Evolutionary conservation across 257 asterid species (phyloP).

Genomic region (Jacaranda copaia): DNA sequence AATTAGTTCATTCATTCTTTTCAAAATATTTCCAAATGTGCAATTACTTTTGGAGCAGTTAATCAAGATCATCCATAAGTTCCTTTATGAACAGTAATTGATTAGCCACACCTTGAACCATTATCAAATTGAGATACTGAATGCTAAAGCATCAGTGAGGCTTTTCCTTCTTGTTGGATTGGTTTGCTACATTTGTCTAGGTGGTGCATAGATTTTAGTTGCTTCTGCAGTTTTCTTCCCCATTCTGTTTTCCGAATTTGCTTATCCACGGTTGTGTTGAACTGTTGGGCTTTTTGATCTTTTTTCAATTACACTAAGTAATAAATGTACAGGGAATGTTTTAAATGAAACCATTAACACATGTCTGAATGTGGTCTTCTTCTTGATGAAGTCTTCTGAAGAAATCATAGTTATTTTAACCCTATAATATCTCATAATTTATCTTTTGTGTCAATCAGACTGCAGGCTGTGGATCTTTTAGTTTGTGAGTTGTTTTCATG

Average conservation of each 20-base stretch:
- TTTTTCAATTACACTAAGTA: not conserved
- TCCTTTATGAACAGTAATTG: not conserved
- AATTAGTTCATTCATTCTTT: conserved; percentile 2
- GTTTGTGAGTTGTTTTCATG: not conserved
- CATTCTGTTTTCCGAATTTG: not conserved
- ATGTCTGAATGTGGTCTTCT: conserved; percentile 2
- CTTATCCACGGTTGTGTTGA: not conserved
- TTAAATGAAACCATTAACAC: not conserved
- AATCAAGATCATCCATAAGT: too few species aligned
- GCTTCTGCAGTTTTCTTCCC: conserved; percentile 16
- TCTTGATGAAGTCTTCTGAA: conserved; percentile 1
- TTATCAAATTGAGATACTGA: not conserved
- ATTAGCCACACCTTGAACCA: conserved; percentile 7
- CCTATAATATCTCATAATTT: not conserved
- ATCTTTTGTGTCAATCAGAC: not conserved
- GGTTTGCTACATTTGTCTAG: not conserved
- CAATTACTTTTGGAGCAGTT: not conserved
- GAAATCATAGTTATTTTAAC: not conserved
- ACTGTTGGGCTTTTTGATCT: not conserved
- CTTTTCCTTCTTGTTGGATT: not conserved
- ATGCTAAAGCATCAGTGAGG: not conserved
- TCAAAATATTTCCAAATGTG: not conserved
- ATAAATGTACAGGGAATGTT: conserved; percentile 6
- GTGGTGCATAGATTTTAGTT: not conserved
- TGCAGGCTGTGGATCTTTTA: conserved; percentile 17